Base-by-base conservation (phyloP, 495 filamentous ascomycete species). In the Bryoglossum gracile region DNA sequence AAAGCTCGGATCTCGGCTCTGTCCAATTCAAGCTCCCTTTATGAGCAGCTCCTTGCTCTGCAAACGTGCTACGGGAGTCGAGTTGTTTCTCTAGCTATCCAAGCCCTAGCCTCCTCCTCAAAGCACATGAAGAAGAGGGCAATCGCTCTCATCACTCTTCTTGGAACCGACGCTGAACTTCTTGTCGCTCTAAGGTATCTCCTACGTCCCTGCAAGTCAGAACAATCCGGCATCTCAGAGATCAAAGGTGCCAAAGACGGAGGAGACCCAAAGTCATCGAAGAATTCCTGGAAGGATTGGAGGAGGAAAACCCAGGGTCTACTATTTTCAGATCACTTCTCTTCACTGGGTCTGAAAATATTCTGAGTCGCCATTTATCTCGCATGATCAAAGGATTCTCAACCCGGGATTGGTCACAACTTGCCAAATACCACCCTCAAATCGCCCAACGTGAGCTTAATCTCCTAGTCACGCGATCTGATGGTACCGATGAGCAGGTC, bases 51-150 rank as follows among this genome's bases (percentile, higher is more conserved):
- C 24, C 25, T 52, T 1, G 14, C 30, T 25, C 42, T 52, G 17
- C 1, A 46, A 9, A 40, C 34, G 3, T 40, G 42, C 43, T 38
- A 40, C 42, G 50, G 50, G 3, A 52, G 50, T 24, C 34, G 25
- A 2, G 25, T 46, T 21, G 14, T 35, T 13, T 3, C 33, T 14
- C 6, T 52, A 8, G 42, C 50, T 1, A 38, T 16, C n/a, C 10
- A 19, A 14, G 21, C 30, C 6, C 30, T 46, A 19, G 38, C 36
- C 3, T 22, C 42, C 1, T 2, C 14, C 14, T 52, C 50, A 9
- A 40, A 25, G 25, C 17, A 14, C 13, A 17, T 46, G 34, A 41
- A 38, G n/a, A 24, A 46, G 17, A 33, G 26, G 8, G 33, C 42
- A 0, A 46, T 52, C 5, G 18, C n/a, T n/a, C 0, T 51, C 5